These are phyloP conservation scores for Neodidymelliopsis sp. DNA, from an alignment of 2,329 filamentous ascomycete genomes.

Conservation along the genomic window DNA sequence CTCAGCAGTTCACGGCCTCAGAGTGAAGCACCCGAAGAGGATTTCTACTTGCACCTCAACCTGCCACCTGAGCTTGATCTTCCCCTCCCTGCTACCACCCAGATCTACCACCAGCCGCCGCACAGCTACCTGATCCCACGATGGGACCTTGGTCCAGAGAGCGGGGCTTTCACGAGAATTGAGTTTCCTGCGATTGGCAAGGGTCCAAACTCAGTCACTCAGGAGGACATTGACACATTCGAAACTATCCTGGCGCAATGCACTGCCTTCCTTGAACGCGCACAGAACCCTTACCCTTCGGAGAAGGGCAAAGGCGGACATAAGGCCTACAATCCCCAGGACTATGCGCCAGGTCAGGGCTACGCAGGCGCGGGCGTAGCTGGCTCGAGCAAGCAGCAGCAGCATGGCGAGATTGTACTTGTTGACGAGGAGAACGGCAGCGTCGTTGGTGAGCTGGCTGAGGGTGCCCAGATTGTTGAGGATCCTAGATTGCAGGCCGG, in stretches of 20 bases:
- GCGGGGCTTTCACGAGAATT: slow-evolving; percentile 89
- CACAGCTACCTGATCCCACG: slow-evolving; percentile 92
- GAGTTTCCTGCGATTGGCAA: slow-evolving; percentile 81
- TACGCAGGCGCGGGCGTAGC: slow-evolving; percentile 62
- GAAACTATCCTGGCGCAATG: slow-evolving; percentile 98
- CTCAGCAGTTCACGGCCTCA: slow-evolving; percentile 64
- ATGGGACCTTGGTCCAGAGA: slow-evolving; percentile 89
- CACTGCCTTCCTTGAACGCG: slow-evolving; percentile 90
- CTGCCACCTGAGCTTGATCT: slow-evolving; percentile 94
- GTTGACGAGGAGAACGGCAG: slow-evolving; percentile 96
- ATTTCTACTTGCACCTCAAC: slow-evolving; percentile 96
- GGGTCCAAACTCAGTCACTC: slow-evolving; percentile 69
- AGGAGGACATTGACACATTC: slow-evolving; percentile 95
- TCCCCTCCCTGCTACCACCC: slow-evolving; percentile 90
- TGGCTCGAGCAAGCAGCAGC: slow-evolving; percentile 43
- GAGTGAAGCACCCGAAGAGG: slow-evolving; percentile 66
- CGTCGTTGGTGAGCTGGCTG: slow-evolving; percentile 88
- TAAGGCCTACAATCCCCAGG: slow-evolving; percentile 76
- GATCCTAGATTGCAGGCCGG: slow-evolving; percentile 78
- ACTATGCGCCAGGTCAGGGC: slow-evolving; percentile 80
- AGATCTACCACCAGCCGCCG: slow-evolving; percentile 96
- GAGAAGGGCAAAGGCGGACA: slow-evolving; percentile 40
- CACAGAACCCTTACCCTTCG: slow-evolving; percentile 64
- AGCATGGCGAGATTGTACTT: slow-evolving; percentile 80
- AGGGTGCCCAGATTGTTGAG: slow-evolving; percentile 82